Evolutionary conservation across 495 filamentous ascomycete genomes (phyloP), one percentile per base, ranked within the genome.

Genomic region (Neurospora sp.): DNA sequence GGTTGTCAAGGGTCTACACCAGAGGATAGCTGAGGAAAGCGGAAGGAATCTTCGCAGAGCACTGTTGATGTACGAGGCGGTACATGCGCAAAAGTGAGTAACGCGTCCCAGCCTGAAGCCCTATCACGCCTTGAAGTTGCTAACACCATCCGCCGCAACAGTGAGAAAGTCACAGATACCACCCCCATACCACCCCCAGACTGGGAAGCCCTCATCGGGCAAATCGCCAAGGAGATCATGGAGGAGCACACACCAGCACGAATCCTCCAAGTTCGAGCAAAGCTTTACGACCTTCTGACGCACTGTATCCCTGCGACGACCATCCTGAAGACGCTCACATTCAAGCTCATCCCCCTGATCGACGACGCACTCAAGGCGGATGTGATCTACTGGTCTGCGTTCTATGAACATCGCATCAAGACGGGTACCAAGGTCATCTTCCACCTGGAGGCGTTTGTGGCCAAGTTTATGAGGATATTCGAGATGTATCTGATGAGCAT

Each of bases 381-480:
- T 5, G 91, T 99, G 6, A 93, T 99, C 77, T 92, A 91, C 80
- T 98, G 95, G 94, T 91, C 93, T 35, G 96, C 96, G 0, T 98
- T 98, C 76, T 99, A 96, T 78, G 96, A 99, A 80, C 96, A 98
- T 81, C 88, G 96, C 73, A 92, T 98, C 79, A 91, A 91, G 74
- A 88, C 92, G 74, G 96, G 96, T 46, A 95, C 84, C 83, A 99
- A 99, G 88, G 91, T 94, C 35, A 98, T 99, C 68, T 99, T 99
- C 81, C 96, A 99, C 76, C 87, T 99, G 0, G 96, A 99, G 84
- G 96, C 96, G 31, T 99, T 98, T 82, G 95, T 99, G 41, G 95
- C 96, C 39, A 97, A 97, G 84, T 95, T 97, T 80, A 98, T 99
- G 94, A 88, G 95, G 75, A 90, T 99, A 70, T 88, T 95, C 71